Evolutionary conservation across 768 basidiomycete genomes (phyloP).

Genomic region (Mycena galopus): DNA sequence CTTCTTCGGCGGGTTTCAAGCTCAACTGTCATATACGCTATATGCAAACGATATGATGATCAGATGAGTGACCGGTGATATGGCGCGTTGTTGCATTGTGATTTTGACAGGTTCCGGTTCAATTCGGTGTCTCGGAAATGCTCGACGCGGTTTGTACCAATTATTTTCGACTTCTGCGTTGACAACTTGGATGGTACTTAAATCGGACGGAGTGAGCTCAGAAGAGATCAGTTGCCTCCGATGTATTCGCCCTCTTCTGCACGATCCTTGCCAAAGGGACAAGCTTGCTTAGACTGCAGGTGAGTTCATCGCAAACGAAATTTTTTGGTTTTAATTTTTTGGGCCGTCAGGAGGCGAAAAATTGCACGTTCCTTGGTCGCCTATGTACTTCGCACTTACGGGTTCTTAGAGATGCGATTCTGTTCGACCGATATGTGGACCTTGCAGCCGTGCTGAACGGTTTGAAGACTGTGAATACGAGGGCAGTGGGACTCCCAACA

Average conservation of each 20-base stretch:
- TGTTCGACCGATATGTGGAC: constrained; percentile 54
- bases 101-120: not conserved
- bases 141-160: not conserved
- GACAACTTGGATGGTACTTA: too few species aligned
- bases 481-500: constrained; percentile 49
- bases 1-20: not conserved
- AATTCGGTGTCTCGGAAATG: not conserved
- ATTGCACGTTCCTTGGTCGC: constrained; percentile 46
- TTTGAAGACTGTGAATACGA: constrained; percentile 61
- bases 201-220: not conserved
- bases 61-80: too few species aligned
- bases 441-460: constrained; percentile 53
- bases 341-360: constrained; percentile 53
- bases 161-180: not conserved
- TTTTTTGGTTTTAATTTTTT: not conserved
- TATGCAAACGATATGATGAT: not conserved
- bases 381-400: not conserved
- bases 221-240: not conserved
- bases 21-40: not conserved
- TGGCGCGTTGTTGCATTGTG: not conserved
- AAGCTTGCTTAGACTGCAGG: constrained; percentile 60
- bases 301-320: constrained; percentile 34
- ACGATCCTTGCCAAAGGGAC: constrained; percentile 53
- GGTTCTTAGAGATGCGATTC: constrained; percentile 57
- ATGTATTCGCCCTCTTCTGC: not conserved